Conservation (phyloP, 345 rosid species). For the thale cress (Arabidopsis thaliana) region DNA sequence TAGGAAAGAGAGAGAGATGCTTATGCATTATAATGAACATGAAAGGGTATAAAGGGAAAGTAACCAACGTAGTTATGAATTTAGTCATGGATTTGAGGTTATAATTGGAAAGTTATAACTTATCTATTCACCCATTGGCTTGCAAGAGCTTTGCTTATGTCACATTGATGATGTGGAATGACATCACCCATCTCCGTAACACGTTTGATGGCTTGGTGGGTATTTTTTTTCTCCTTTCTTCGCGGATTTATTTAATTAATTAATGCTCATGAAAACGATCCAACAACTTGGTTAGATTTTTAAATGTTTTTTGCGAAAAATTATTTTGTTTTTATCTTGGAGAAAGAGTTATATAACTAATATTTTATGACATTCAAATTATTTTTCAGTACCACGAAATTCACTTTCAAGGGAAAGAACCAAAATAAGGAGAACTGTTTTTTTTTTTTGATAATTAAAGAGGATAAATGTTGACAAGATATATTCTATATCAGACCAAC, state of each 20-base stretch:
- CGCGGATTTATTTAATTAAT: constrained; percentile 16
- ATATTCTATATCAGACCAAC: constrained; percentile 4
- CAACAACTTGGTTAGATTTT: constrained; percentile 36
- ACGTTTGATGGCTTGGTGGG: constrained; percentile 30
- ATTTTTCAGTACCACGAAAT: constrained; percentile 27
- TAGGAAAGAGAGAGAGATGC: constrained; percentile 24
- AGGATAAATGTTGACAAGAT: neutral
- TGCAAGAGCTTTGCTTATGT: constrained; percentile 21
- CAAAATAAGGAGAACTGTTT: too few species aligned
- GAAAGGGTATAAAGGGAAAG: constrained; percentile 27
- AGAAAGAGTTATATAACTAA: neutral
- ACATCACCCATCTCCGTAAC: constrained; percentile 29
- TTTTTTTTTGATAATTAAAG: too few species aligned
- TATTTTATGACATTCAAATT: constrained; percentile 4
- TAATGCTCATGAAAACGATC: constrained; percentile 7
- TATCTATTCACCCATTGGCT: constrained; percentile 16
- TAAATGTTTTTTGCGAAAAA: neutral
- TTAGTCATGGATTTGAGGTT: neutral
- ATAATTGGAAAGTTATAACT: constrained; percentile 7
- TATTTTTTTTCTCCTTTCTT: constrained; percentile 5
- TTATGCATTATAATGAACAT: constrained; percentile 6
- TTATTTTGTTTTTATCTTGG: neutral
- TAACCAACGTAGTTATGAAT: neutral
- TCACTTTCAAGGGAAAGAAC: constrained; percentile 14
- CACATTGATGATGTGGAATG: neutral